Percentiles rank a stretch among this genome's conserved stretches.
Conservation (phyloP, 2,329 filamentous ascomycete genomes). For the Colletotrichum cereale region DNA sequence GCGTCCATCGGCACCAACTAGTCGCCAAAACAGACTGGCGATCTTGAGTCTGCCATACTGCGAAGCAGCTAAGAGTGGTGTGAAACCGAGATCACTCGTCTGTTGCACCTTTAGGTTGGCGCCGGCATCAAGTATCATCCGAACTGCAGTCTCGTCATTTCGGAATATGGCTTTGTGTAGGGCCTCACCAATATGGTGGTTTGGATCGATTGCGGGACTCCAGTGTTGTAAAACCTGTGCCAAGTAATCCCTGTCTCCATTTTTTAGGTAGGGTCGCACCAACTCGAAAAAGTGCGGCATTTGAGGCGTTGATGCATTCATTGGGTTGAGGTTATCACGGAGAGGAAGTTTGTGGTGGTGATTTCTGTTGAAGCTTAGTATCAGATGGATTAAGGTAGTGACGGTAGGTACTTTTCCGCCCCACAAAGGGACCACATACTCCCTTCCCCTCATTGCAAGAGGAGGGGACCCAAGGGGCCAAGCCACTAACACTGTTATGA, state of each 20-base stretch:
- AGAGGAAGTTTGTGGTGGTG: slow-evolving; percentile 4
- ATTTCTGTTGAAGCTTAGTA: not conserved
- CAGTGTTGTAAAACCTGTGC: slow-evolving; percentile 25
- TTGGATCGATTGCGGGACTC: slow-evolving; percentile 28
- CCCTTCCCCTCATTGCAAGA: no score
- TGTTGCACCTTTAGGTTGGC: slow-evolving; percentile 4
- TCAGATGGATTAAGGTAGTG: not conserved
- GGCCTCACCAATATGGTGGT: slow-evolving; percentile 15
- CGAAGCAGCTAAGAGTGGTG: slow-evolving; percentile 22
- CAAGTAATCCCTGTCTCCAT: slow-evolving; percentile 23
- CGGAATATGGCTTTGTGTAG: slow-evolving; percentile 24
- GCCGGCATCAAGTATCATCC: slow-evolving; percentile 23
- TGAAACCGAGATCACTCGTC: not conserved
- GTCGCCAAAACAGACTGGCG: slow-evolving; percentile 18
- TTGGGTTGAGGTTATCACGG: not conserved
- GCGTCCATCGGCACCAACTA: slow-evolving; percentile 15
- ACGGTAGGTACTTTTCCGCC: not conserved
- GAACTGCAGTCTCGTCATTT: slow-evolving; percentile 22
- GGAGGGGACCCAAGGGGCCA: no score
- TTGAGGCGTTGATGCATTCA: slow-evolving; percentile 10
- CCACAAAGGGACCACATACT: no score
- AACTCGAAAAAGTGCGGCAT: slow-evolving; percentile 19
- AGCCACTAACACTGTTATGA: no score
- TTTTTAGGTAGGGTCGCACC: slow-evolving; percentile 20
- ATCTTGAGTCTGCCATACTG: slow-evolving; percentile 25